These are phyloP conservation scores for Aspergillus texensis DNA, from an alignment of 2,329 filamentous ascomycete species.

Conservation along the genomic window DNA sequence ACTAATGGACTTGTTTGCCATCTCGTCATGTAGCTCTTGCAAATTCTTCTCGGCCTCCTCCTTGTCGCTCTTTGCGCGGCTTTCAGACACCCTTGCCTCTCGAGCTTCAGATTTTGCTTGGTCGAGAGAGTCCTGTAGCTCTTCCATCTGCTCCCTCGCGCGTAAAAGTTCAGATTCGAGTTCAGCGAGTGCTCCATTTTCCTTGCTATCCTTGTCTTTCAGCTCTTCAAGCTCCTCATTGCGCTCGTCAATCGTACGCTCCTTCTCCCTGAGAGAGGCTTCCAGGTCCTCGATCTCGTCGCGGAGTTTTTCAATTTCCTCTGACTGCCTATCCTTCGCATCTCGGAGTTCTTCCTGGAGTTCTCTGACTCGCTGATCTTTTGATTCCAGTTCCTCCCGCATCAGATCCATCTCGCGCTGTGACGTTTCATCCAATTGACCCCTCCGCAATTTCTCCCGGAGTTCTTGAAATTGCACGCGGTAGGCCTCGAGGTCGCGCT, in stretches of 20 bases:
- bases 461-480: constrained; percentile 79
- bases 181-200: constrained; percentile 47
- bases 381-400: constrained; percentile 52
- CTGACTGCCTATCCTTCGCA: constrained; percentile 57
- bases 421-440: constrained; percentile 71
- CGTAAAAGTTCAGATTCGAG: constrained; percentile 54
- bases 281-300: constrained; percentile 78
- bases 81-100: constrained; percentile 48
- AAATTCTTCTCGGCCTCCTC: constrained; percentile 57
- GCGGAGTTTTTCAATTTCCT: constrained; percentile 67
- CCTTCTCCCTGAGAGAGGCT: constrained; percentile 73
- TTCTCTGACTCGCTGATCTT: constrained; percentile 46
- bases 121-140: constrained; percentile 47
- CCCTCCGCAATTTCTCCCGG: constrained; percentile 77
- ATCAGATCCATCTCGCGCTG: constrained; percentile 61
- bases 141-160: constrained; percentile 47
- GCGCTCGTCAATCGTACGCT: constrained; percentile 70
- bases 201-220: constrained; percentile 52
- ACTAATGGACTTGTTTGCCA: constrained; percentile 76
- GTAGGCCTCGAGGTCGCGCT: constrained; percentile 84
- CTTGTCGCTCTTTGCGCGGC: constrained; percentile 56
- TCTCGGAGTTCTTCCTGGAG: constrained; percentile 58
- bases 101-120: constrained; percentile 39
- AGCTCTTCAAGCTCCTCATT: constrained; percentile 74
- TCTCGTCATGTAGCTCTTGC: constrained; percentile 69